These are phyloP conservation scores for Waltergamsia citrina DNA, from an alignment of 2,329 filamentous ascomycete species.

Conservation along the genomic window DNA sequence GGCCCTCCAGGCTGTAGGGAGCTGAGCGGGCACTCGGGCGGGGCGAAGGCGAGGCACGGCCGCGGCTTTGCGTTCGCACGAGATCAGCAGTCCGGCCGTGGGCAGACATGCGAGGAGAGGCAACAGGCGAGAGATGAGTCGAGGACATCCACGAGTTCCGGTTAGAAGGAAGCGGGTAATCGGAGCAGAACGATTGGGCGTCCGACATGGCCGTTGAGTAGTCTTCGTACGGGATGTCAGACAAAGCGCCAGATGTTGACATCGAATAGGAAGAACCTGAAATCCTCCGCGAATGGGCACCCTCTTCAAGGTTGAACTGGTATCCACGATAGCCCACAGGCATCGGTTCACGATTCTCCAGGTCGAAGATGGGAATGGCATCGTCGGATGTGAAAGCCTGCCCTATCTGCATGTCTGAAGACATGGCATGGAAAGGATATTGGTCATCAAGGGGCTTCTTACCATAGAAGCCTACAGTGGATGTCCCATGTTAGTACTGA, in stretches of 20 bases:
- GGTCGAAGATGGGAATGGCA: slow-evolving; percentile 51
- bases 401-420: slow-evolving; percentile 49
- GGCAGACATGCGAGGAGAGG: slow-evolving; percentile 51
- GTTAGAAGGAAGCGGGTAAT: slow-evolving; percentile 59
- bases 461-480: slow-evolving; percentile 27
- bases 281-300: slow-evolving; percentile 50
- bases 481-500: neutral
- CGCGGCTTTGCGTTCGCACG: slow-evolving; percentile 56
- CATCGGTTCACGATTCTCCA: slow-evolving; percentile 21
- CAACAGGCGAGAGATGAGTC: slow-evolving; percentile 62
- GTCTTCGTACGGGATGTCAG: slow-evolving; percentile 64
- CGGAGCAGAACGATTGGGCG: slow-evolving; percentile 55
- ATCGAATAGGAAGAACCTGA: slow-evolving; percentile 68
- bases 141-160: slow-evolving; percentile 62
- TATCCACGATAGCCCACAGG: slow-evolving; percentile 19
- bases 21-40: slow-evolving; percentile 58
- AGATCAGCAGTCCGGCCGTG: slow-evolving; percentile 44
- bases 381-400: slow-evolving; percentile 56
- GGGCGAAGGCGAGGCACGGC: slow-evolving; percentile 63
- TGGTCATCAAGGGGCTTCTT: slow-evolving; percentile 48
- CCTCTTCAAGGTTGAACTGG: slow-evolving; percentile 38
- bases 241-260: slow-evolving; percentile 55
- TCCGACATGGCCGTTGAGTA: slow-evolving; percentile 58
- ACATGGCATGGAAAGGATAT: slow-evolving; percentile 44
- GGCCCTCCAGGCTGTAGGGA: slow-evolving; percentile 60